Evolutionary conservation across 371 early-diverging fungal genomes (phyloP), one percentile per base, ranked within the genome.

Genomic region (Apophysomyces variabilis): DNA sequence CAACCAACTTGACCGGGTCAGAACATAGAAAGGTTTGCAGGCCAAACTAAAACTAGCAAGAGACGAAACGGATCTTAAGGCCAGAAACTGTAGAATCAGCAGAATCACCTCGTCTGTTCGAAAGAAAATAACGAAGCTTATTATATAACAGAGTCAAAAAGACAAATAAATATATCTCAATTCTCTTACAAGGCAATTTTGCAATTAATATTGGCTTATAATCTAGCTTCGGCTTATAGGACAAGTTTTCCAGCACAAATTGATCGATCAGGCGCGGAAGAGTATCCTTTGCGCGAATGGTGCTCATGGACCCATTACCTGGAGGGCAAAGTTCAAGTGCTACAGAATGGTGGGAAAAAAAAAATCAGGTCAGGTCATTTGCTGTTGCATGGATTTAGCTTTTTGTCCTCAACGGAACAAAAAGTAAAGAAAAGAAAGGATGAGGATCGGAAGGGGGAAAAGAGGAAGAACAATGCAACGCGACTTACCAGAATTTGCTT

Each of bases 11-110:
- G 80, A 75, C 21, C 73, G 72, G 4, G 80, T 77, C 12, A 79
- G 69, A n/a, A 75, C 46, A 45, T 72, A 77, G 61, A 88, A 79
- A 12, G 69, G 71, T 57, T 78, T 79, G 70, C 84, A 85, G 1
- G 76, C 83, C 35, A 78, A 66, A n/a, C 83, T 74, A 64, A 83
- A 69, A 9, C 58, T 38, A 9, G 68, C 68, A 26, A 84, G 57
- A 13, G 78, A 65, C 4, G 74, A 57, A 38, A 73, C 54, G 38
- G 84, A 80, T 16, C 73, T 63, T 4, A 77, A 60, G 8, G 83
- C 63, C 5, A 80, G 26, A 60, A 73, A 63, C 5, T 71, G 57
- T 13, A 80, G 63, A 11, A 80, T 66, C 11, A 66, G 54, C 35
- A 75, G 62, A 41, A 73, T 59, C 1, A 75, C 43, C 62, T 80